Percentiles rank a stretch among this genome's conserved stretches.
Evolutionary conservation across 2,329 filamentous ascomycete species (phyloP).

Genomic region (Xylaria sp.): DNA sequence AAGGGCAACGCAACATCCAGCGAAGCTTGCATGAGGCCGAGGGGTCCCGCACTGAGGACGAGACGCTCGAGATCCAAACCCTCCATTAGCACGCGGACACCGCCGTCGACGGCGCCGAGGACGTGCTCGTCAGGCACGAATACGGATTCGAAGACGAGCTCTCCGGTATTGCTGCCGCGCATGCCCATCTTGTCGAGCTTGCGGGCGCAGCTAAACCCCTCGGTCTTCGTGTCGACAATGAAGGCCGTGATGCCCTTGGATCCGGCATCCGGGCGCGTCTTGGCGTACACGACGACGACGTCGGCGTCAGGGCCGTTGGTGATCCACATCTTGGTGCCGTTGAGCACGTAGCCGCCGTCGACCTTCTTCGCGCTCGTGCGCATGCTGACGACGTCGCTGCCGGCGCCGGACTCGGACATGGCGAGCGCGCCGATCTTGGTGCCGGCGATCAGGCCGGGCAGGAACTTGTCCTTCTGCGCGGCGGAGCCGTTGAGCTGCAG

Average conservation of each 20-base stretch:
- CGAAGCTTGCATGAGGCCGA: constrained; percentile 93
- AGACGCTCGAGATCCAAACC: constrained; percentile 93
- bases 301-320: constrained; percentile 98
- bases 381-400: constrained; percentile 96
- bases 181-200: constrained; percentile 99
- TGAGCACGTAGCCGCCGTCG: constrained; percentile 86
- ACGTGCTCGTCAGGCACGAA: constrained; percentile 88
- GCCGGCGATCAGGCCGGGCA: constrained; percentile 84
- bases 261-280: constrained; percentile 82
- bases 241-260: constrained; percentile 97
- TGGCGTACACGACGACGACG: constrained; percentile 94
- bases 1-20: constrained; percentile 90
- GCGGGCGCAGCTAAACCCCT: constrained; percentile 85
- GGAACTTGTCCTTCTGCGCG: constrained; percentile 82
- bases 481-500: constrained; percentile 85
- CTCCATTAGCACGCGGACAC: constrained; percentile 94
- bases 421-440: constrained; percentile 86
- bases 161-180: constrained; percentile 95
- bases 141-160: constrained; percentile 89
- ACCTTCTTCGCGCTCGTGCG: constrained; percentile 83
- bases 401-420: constrained; percentile 93
- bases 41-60: constrained; percentile 87
- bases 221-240: constrained; percentile 76
- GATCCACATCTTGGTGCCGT: constrained; percentile 99
- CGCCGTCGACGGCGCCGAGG: constrained; percentile 81